These are phyloP conservation scores for Xylariaceae sp. DNA, from an alignment of 2,329 filamentous ascomycete genomes.

Conservation along the genomic window DNA sequence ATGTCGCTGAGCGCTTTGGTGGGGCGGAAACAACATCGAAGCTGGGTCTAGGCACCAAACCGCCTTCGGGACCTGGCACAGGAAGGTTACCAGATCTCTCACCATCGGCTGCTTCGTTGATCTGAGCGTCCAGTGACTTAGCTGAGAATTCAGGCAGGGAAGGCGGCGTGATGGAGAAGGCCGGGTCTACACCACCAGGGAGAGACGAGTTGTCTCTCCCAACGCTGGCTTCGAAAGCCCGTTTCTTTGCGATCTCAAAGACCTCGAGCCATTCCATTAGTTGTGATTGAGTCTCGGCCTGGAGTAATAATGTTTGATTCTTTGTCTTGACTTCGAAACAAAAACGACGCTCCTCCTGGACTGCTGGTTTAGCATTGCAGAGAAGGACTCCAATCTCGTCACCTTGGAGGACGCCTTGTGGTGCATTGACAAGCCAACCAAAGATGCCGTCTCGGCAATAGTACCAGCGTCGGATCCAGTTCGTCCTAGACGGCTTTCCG, in stretches of 20 bases:
- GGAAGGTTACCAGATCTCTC: constrained; percentile 65
- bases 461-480: constrained; percentile 90
- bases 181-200: constrained; percentile 58
- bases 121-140: constrained; percentile 65
- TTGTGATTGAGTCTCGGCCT: constrained; percentile 87
- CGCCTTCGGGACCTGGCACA: constrained; percentile 57
- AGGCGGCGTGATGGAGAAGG: constrained; percentile 88
- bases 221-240: constrained; percentile 73
- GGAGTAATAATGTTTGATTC: constrained; percentile 80
- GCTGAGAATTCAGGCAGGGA: constrained; percentile 88
- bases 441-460: constrained; percentile 96
- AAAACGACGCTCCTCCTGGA: constrained; percentile 89
- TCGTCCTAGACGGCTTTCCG: constrained; percentile 84
- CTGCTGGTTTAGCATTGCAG: constrained; percentile 86
- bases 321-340: constrained; percentile 99
- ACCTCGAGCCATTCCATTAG: constrained; percentile 93
- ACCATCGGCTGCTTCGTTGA: constrained; percentile 31
- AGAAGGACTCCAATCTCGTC: constrained; percentile 94
- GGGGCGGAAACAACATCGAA: constrained; percentile 57
- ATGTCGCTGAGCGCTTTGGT: constrained; percentile 54
- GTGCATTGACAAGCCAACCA: constrained; percentile 83
- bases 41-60: constrained; percentile 58
- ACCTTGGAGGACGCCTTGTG: constrained; percentile 86
- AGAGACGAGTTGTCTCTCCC: constrained; percentile 43
- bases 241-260: constrained; percentile 91